Base-by-base conservation (phyloP, 352 stramenopile genomes). In the Plasmopara halstedii region DNA sequence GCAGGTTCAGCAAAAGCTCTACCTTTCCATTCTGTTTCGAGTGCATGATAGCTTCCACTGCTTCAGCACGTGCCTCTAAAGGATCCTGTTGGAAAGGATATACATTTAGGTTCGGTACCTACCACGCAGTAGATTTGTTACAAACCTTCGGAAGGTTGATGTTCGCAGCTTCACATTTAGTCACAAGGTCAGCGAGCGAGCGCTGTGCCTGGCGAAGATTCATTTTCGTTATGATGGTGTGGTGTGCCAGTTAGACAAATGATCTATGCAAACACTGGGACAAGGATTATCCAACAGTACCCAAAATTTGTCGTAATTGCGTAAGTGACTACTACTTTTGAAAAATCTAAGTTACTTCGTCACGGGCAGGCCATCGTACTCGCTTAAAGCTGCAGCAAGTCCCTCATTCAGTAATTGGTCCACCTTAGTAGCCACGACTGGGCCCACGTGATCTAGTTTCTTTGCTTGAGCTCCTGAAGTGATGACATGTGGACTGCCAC, bases 191-290 rank as follows among this genome's bases (percentile, higher is more conserved):
- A 4, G 61, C 68, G 5, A 88, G 62, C 32, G 59, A 63, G 26
- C 67, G 73, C 31, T 83, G 77, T n/a, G 69, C 66, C 46, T 86
- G 73, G 2, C 72, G 70, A 15, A 73, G 62, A 50, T 80, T 86
- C 76, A 88, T 88, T 33, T 36, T 52, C 33, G 33, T 51, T 40
- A 40, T 9, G 13, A 4, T 35, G 31, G 1, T 15, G 15, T 17
- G n/a, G n/a, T 35, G n/a, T 35, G 31, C 31, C 13, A 35, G 7
- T 14, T 35, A 17, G 6, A 17, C 31, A 35, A 29, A 29, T 29
- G 11, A 11, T 10, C 11, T 29, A 6, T 11, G 2, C 7, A 6
- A 4, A 29, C 3, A 11, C 3, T 29, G 31, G 31, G 31, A 35
- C 31, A 13, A 35, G 31, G 31, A 18, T 35, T 2, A 35, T 4